These are phyloP conservation scores for Apostasia shenzhenica DNA, from an alignment of 106 monocot genomes.

Conservation along the genomic window DNA sequence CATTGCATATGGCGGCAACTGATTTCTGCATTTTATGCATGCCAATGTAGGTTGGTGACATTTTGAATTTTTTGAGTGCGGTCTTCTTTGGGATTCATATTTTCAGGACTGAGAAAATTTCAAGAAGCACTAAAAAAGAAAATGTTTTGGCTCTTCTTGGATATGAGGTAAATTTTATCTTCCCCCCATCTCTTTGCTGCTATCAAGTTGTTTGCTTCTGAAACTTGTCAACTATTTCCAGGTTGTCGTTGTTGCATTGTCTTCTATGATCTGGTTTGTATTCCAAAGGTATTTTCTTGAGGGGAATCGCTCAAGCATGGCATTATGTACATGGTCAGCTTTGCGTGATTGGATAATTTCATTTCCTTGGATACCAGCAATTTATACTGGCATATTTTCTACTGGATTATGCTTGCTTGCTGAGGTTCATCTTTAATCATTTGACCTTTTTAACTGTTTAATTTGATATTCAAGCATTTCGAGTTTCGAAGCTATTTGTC, in stretches of 20 bases:
- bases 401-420: conserved; percentile 74
- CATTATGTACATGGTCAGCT: conserved; percentile 21
- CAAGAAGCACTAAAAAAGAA: conserved; percentile 55
- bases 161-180: conserved; percentile 43
- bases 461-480: too few species aligned
- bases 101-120: conserved; percentile 70
- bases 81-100: conserved; percentile 85
- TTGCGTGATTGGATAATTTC: conserved; percentile 38
- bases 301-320: conserved; percentile 11
- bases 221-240: conserved; percentile 17
- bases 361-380: conserved; percentile 93
- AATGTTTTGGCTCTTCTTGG: conserved; percentile 68
- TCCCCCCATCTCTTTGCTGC: not conserved
- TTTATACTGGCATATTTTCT: conserved; percentile 86
- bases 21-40: not conserved
- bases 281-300: conserved; percentile 17
- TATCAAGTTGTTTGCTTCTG: not conserved
- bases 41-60: conserved; percentile 60
- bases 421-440: conserved; percentile 38
- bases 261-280: conserved; percentile 54
- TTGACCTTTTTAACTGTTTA: not conserved
- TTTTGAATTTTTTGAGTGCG: conserved; percentile 68
- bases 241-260: conserved; percentile 58
- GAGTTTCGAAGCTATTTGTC: too few species aligned
- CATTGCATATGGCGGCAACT: too few species aligned